Conservation (phyloP, 176 grass and related monocot genomes). For the Stipa capillata region DNA sequence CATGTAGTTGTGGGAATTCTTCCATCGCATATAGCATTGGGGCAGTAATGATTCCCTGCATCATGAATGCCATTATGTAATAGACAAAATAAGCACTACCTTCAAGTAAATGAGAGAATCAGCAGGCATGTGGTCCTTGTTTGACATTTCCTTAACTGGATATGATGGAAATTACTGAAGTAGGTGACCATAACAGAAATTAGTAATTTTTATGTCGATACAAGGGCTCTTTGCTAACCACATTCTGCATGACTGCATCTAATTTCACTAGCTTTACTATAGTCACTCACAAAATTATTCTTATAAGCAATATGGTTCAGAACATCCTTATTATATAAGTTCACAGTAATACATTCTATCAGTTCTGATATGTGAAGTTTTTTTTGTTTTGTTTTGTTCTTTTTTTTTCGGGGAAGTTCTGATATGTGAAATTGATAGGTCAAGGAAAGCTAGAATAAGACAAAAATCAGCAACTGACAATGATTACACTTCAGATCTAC, state of each 20-base stretch:
- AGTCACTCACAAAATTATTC: neutral
- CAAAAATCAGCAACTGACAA: neutral
- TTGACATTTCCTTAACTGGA: neutral
- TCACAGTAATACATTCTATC: neutral
- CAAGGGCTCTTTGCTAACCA: neutral
- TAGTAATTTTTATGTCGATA: neutral
- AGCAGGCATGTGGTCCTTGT: neutral
- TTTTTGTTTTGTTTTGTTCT: no score
- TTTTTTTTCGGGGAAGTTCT: no score
- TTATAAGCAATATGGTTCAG: neutral
- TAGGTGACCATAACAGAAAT: neutral
- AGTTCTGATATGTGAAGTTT: no score
- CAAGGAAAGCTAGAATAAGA: neutral
- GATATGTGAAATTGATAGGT: neutral
- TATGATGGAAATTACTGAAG: neutral
- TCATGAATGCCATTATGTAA: conserved; percentile 22
- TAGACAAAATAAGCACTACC: neutral
- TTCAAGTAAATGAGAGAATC: neutral
- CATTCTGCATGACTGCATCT: neutral
- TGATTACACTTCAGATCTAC: neutral
- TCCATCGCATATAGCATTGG: conserved; percentile 88
- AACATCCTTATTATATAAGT: neutral
- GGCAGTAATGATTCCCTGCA: conserved; percentile 92
- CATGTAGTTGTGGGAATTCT: conserved; percentile 81
- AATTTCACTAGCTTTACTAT: neutral